These are phyloP conservation scores for Nakazawaea peltata DNA, from an alignment of 805 yeast species.

Conservation along the genomic window DNA sequence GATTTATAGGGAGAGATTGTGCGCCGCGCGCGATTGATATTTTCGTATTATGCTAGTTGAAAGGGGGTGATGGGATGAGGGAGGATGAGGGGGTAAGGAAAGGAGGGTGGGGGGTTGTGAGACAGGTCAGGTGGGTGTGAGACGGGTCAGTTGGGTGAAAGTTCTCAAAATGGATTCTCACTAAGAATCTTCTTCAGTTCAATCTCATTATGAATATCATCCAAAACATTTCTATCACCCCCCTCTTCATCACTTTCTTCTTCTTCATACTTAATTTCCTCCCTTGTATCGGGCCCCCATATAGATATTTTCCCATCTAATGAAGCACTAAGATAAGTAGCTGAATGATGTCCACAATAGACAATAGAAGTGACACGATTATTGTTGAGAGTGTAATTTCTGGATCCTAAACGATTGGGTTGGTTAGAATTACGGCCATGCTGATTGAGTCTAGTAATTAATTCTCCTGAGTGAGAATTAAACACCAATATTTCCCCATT, in stretches of 20 bases:
- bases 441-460: conserved; percentile 44
- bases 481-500: conserved; percentile 61
- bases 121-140: too few relatives aligned
- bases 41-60: too few relatives aligned
- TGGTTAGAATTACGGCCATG: neutral
- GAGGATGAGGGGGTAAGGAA: too few relatives aligned
- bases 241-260: too few relatives aligned
- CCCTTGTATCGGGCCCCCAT: conserved; percentile 40
- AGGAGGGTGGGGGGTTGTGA: too few relatives aligned
- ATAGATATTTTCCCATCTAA: conserved; percentile 56
- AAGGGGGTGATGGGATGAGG: too few relatives aligned
- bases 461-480: conserved; percentile 52
- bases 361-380: conserved; percentile 44
- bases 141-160: too few relatives aligned
- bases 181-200: conserved; percentile 14
- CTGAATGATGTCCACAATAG: conserved; percentile 34
- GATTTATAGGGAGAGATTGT: too few relatives aligned
- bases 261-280: conserved; percentile 1
- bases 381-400: conserved; percentile 1
- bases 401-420: conserved; percentile 7
- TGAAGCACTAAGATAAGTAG: conserved; percentile 50
- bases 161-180: conserved; percentile 8
- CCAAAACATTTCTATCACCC: conserved; percentile 14
- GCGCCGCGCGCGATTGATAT: too few relatives aligned
- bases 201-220: conserved; percentile 21